Conservation (phyloP, 179 eudicot species). For the Gypsophila paniculata region DNA sequence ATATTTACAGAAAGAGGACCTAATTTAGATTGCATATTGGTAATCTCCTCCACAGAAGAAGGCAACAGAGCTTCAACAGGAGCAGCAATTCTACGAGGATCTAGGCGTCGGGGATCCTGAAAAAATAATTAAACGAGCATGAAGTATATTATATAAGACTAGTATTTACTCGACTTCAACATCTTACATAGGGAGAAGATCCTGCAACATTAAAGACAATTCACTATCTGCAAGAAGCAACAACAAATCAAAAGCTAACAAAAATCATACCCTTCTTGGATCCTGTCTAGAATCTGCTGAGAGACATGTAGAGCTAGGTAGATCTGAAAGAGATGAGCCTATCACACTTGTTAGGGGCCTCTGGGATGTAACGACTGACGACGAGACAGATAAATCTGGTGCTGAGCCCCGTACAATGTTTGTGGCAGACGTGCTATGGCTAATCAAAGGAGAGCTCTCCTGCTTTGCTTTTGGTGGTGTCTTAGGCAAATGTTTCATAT, state of each 20-base stretch:
- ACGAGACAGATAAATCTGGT: slow-evolving; percentile 39
- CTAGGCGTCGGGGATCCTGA: slow-evolving; percentile 98
- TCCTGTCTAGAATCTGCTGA: slow-evolving; percentile 78
- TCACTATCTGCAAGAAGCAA: slow-evolving; percentile 5
- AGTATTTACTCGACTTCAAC: not conserved
- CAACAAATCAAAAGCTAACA: slow-evolving; percentile 14
- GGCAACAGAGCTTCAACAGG: slow-evolving; percentile 48
- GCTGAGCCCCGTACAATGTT: slow-evolving; percentile 32
- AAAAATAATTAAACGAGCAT: slow-evolving; percentile 18
- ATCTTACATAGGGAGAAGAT: not conserved
- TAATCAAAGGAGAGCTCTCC: slow-evolving; percentile 32
- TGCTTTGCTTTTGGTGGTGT: slow-evolving; percentile 43
- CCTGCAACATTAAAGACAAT: no score
- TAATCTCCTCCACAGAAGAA: slow-evolving; percentile 44
- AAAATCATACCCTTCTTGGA: slow-evolving; percentile 77
- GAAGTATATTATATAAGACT: not conserved
- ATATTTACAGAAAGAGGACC: slow-evolving; percentile 33
- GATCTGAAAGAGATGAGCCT: slow-evolving; percentile 48
- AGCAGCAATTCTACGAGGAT: slow-evolving; percentile 57
- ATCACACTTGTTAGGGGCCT: slow-evolving; percentile 28
- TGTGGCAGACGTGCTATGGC: slow-evolving; percentile 32
- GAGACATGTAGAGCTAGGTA: slow-evolving; percentile 38
- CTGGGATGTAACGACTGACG: slow-evolving; percentile 31
- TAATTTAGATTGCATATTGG: slow-evolving; percentile 32
- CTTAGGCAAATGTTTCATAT: slow-evolving; percentile 91